Base-by-base conservation (phyloP, 495 filamentous ascomycete species). In the Lophiostoma macrostomum region DNA sequence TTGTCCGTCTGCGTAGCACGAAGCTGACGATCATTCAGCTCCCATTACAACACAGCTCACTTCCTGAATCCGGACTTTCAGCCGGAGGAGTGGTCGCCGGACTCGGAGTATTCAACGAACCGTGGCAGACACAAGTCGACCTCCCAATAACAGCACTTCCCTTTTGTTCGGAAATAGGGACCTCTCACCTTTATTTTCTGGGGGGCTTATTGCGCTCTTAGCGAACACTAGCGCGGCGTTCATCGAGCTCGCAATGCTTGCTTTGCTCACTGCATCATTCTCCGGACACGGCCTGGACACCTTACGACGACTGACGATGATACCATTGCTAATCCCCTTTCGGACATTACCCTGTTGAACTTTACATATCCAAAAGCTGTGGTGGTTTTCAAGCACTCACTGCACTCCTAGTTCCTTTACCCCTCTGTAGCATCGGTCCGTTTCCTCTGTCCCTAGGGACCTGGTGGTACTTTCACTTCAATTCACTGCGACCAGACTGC, bases 31-130 rank as follows among this genome's bases (percentile, higher is more conserved):
- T 23, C 18, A 8, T 12, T 20, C 30, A 72, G 69, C 49, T 72
- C 69, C 0, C 66, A 68, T 37, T 70, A 60, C 59, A 72, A 72
- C 54, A 70, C 67, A 22, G 69, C 69, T 28, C 69, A 72, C 52
- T 70, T 67, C 50, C 42, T 64, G 14, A 72, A 72, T 43, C 67
- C 64, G 28, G 65, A 72, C 51, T 72, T 72, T 48, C 64, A 72
- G 29, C 69, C 69, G 11, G 66, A 70, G 42, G 63, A 69, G 47
- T 72, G 68, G 68, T 55, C 53, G 18, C 69, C 69, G 5, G 68
- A 69, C 38, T 50, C 62, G 39, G 69, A 72, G 45, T 68, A 70
- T 38, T 54, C 63, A 14, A 64, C 56, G 22, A 64, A 55, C 31
- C 40, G 49, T 4, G 50, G 46, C 1, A 49, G 54, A 46, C 41